Percentiles rank a stretch among this genome's conserved stretches.
Evolutionary conservation across 2,329 filamentous ascomycete genomes (phyloP).

Genomic region (Fusarium proliferatum): DNA sequence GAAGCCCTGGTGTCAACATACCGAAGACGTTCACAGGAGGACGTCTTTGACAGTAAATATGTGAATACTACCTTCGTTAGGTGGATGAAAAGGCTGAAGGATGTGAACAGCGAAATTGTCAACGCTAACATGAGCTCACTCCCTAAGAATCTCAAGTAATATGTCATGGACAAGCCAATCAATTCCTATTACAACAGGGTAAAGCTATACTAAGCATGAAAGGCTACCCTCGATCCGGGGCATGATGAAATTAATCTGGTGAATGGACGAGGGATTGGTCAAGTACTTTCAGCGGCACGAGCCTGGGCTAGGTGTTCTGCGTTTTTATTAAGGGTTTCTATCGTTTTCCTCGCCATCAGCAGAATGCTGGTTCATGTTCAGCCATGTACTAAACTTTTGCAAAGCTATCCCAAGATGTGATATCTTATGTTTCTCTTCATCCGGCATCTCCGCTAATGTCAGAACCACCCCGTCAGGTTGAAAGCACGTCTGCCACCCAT

Average conservation of each 20-base stretch:
- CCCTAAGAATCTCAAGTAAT: background rate
- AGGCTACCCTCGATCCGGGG: background rate
- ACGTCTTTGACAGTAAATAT: background rate
- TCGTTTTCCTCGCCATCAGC: fast-evolving
- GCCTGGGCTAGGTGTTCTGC: fast-evolving
- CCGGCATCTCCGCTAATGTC: background rate
- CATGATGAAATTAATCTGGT: background rate
- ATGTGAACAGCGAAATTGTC: no score
- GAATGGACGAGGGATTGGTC: background rate
- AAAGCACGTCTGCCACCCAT: background rate
- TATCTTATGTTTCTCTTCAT: background rate
- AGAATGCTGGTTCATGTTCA: fast-evolving
- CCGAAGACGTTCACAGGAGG: no score
- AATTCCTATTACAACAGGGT: background rate
- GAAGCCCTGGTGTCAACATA: no score
- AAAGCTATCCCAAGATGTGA: background rate
- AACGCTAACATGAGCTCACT: background rate
- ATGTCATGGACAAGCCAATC: fast-evolving
- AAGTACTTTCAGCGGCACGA: background rate
- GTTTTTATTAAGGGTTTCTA: fast-evolving
- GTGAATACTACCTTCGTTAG: background rate
- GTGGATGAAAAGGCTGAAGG: no score
- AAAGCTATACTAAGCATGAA: background rate
- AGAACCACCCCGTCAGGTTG: fast-evolving
- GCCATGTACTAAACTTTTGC: background rate